Conservation (phyloP, 148 eudicot genomes). For the Fagopyrum esculentum region DNA sequence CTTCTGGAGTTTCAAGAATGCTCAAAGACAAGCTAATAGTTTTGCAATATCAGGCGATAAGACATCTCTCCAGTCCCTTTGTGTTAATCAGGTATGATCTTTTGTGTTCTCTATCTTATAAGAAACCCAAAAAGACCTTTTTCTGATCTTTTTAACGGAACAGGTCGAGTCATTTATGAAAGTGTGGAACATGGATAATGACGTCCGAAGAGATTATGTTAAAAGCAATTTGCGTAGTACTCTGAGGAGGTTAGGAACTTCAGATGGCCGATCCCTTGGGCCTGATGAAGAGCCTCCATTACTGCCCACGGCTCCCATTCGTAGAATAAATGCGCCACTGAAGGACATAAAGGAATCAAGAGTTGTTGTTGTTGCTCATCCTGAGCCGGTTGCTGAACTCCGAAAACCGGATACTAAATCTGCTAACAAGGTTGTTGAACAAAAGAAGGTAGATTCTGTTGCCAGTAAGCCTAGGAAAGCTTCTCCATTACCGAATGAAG, state of each 20-base stretch:
- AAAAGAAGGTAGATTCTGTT: slow-evolving; percentile 27
- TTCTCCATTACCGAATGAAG: slow-evolving; percentile 17
- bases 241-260: slow-evolving; percentile 67
- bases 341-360: slow-evolving; percentile 22
- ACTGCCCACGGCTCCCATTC: slow-evolving; percentile 26
- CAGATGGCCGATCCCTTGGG: slow-evolving; percentile 84
- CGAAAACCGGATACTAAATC: slow-evolving; percentile 19
- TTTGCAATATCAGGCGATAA: slow-evolving; percentile 44
- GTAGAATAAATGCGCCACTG: slow-evolving; percentile 23
- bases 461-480: slow-evolving; percentile 23
- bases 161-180: slow-evolving; percentile 75
- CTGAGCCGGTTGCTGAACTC: slow-evolving; percentile 11
- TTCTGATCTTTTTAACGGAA: neutral
- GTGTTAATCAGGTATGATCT: slow-evolving; percentile 51
- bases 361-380: slow-evolving; percentile 20
- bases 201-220: slow-evolving; percentile 59
- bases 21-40: slow-evolving; percentile 35
- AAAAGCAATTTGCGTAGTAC: slow-evolving; percentile 58
- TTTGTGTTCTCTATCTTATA: neutral
- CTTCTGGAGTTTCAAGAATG: slow-evolving; percentile 61
- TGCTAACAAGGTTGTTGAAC: slow-evolving; percentile 26
- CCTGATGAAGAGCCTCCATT: slow-evolving; percentile 55
- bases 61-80: slow-evolving; percentile 45
- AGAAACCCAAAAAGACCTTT: neutral
- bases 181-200: slow-evolving; percentile 60